A percentile compares a stretch with the other conserved stretches of the same genome.
Evolutionary conservation across 2,329 filamentous ascomycete species (phyloP).

Genomic region (Aspergillus sp.): DNA sequence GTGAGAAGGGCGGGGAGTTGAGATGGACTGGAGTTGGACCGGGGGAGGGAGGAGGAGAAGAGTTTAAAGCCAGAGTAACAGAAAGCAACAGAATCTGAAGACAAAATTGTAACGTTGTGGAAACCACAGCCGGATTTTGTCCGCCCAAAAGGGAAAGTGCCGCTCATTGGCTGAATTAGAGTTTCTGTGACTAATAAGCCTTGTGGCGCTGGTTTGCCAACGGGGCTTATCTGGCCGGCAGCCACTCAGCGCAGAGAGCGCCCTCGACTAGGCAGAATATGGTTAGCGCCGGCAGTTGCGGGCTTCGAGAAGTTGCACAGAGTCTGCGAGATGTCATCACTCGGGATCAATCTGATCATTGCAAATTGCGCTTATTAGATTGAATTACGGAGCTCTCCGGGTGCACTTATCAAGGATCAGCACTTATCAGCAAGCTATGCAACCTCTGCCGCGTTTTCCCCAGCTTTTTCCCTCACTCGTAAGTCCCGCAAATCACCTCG

Average conservation of each 20-base stretch:
- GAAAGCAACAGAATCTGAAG: background rate
- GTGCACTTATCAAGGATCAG: background rate
- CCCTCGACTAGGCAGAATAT: background rate
- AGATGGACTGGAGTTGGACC: background rate
- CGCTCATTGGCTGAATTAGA: background rate
- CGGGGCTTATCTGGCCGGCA: background rate
- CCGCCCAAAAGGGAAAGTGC: slow-evolving; percentile 7
- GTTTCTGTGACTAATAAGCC: slow-evolving; percentile 21
- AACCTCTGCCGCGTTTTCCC: background rate
- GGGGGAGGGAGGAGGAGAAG: background rate
- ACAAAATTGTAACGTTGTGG: slow-evolving; percentile 13
- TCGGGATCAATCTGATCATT: background rate
- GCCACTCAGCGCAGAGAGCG: background rate
- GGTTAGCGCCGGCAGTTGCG: background rate
- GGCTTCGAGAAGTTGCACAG: background rate
- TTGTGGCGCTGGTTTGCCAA: slow-evolving; percentile 10
- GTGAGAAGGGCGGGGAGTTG: background rate
- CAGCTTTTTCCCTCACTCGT: background rate
- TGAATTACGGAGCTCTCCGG: background rate
- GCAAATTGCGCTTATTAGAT: background rate
- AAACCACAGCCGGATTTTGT: slow-evolving; percentile 13
- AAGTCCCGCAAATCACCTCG: slow-evolving; percentile 7
- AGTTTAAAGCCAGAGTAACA: background rate
- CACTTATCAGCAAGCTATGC: background rate
- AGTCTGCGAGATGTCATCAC: slow-evolving; percentile 3